These are phyloP conservation scores for Vachellia pachyceras DNA, from an alignment of 306 rosid genomes.

Conservation along the genomic window DNA sequence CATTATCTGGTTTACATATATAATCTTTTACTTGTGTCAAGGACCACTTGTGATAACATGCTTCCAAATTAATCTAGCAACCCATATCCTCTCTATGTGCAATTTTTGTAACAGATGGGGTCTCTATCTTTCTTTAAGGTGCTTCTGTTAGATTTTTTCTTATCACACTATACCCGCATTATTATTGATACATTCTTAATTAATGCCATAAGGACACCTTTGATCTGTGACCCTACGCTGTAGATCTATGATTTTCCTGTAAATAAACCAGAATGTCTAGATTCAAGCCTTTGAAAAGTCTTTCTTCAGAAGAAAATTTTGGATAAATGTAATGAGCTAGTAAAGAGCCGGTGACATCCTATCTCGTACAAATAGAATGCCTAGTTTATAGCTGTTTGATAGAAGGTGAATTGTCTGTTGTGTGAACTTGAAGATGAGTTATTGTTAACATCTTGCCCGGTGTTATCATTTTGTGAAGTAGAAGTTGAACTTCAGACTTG, in stretches of 20 bases:
- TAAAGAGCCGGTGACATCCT: not conserved
- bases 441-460: not conserved
- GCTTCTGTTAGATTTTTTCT: not conserved
- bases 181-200: not conserved
- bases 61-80: not conserved
- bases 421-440: not conserved
- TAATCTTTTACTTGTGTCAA: not conserved
- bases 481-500: not conserved
- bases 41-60: not conserved
- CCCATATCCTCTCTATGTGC: not conserved
- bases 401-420: not conserved
- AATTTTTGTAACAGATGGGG: not conserved
- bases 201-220: constrained; percentile 13
- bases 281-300: not conserved
- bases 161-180: not conserved
- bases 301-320: not conserved
- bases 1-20: constrained; percentile 14
- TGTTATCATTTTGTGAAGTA: not conserved
- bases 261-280: not conserved
- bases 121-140: not conserved
- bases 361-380: not conserved
- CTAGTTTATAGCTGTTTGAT: not conserved
- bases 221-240: not conserved
- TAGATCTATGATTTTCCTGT: constrained; percentile 4
- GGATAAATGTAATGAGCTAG: not conserved